Percentiles rank a stretch among this genome's conserved stretches.
Evolutionary conservation across 1,284 basidiomycete genomes (phyloP).

Genomic region (Ceratobasidium sp.): DNA sequence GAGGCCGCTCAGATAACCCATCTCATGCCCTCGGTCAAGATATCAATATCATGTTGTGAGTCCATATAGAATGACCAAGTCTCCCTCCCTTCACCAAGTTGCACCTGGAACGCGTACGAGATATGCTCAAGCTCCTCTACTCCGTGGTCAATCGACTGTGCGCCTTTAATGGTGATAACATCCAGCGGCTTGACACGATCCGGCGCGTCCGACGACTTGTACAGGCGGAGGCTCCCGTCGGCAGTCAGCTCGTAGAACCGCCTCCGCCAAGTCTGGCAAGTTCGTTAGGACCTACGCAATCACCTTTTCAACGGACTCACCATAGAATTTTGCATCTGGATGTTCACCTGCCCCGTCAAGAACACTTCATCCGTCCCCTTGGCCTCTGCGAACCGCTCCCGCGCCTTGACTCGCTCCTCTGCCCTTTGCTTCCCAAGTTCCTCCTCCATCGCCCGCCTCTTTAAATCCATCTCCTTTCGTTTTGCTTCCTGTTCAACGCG

Average conservation of each 20-base stretch:
- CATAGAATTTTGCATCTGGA: slow-evolving; percentile 63
- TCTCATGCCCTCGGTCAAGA: slow-evolving; percentile 28
- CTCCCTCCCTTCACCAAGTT: slow-evolving; percentile 59
- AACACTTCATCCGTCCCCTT: slow-evolving; percentile 45
- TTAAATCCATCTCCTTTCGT: background rate
- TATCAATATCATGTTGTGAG: slow-evolving; percentile 68
- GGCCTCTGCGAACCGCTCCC: slow-evolving; percentile 36
- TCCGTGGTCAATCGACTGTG: slow-evolving; percentile 61
- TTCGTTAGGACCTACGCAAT: background rate
- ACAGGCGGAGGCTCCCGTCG: slow-evolving; percentile 58
- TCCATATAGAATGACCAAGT: slow-evolving; percentile 71
- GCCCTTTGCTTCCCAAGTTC: slow-evolving; percentile 28
- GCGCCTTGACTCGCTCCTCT: slow-evolving; percentile 23
- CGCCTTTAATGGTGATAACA: slow-evolving; percentile 55
- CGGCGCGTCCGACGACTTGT: slow-evolving; percentile 63
- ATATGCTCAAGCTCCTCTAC: slow-evolving; percentile 75
- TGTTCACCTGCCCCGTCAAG: slow-evolving; percentile 69
- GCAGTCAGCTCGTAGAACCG: slow-evolving; percentile 64
- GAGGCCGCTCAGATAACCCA: slow-evolving; percentile 1
- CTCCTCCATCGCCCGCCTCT: slow-evolving; percentile 27
- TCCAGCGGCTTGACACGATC: slow-evolving; percentile 59
- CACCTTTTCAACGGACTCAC: slow-evolving; percentile 42
- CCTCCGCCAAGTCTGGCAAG: slow-evolving; percentile 60
- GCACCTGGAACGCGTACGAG: slow-evolving; percentile 70
- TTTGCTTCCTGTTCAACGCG: background rate